Conservation (phyloP, 768 basidiomycete species). For the Russula emetica region DNA sequence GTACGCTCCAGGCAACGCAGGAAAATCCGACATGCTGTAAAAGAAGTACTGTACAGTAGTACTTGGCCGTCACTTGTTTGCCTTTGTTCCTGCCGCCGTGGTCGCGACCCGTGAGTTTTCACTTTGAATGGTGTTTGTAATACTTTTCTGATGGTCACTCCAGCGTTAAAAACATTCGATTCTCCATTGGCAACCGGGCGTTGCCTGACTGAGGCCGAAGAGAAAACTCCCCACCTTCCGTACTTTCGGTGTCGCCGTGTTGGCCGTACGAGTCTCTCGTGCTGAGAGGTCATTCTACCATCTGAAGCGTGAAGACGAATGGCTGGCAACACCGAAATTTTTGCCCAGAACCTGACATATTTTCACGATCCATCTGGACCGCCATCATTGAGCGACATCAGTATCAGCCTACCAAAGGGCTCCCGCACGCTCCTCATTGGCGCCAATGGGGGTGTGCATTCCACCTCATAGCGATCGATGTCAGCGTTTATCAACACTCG, state of each 20-base stretch:
- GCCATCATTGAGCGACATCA: conserved; percentile 61
- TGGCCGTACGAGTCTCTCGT: neutral
- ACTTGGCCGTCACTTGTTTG: too few species aligned
- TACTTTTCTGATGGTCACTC: neutral
- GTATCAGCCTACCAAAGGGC: conserved; percentile 63
- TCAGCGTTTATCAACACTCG: neutral
- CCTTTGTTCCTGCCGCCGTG: too few species aligned
- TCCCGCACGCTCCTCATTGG: conserved; percentile 85
- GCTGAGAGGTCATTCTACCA: too few species aligned
- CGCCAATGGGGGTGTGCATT: conserved; percentile 80
- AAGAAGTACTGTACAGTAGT: neutral
- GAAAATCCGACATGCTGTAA: conserved; percentile 40
- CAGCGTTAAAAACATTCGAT: neutral
- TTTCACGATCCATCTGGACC: conserved; percentile 41
- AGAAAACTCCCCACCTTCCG: neutral
- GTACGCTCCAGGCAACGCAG: conserved; percentile 61
- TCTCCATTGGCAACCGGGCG: neutral
- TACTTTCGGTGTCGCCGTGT: neutral
- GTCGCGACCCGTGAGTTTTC: too few species aligned
- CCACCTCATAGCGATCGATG: neutral
- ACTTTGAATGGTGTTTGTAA: too few species aligned
- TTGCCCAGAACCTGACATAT: conserved; percentile 51
- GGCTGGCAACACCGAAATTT: conserved; percentile 34
- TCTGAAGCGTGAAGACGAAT: neutral
- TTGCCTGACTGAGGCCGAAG: neutral